phyloP scores from a whole-genome alignment of 371 early-diverging fungal genomes.

The Chytridium lagenaria region DNA sequence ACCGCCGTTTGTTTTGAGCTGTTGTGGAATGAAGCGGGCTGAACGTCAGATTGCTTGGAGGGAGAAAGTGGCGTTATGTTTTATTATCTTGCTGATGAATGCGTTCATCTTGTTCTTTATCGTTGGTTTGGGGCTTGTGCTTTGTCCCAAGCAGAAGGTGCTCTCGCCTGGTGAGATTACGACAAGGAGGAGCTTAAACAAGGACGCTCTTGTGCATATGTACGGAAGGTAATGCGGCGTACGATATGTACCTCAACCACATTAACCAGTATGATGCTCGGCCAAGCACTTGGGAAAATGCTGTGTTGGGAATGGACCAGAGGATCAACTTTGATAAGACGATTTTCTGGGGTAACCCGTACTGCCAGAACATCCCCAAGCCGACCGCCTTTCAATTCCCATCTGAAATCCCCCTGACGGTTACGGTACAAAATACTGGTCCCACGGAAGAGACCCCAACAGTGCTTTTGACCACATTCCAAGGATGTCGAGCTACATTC shows the following conservation, averaged over 20 bases:
- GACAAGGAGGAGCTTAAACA: conserved; percentile 23
- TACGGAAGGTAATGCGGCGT: conserved; percentile 51
- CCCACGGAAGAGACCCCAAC: conserved; percentile 23
- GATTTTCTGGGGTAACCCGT: conserved; percentile 33
- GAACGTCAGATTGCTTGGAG: conserved; percentile 95
- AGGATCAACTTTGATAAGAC: conserved; percentile 45
- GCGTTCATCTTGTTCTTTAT: conserved; percentile 88
- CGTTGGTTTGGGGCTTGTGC: conserved; percentile 80
- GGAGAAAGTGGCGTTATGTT: conserved; percentile 92
- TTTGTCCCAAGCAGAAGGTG: conserved; percentile 86
- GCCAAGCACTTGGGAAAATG: conserved; percentile 36
- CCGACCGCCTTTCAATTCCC: conserved; percentile 23
- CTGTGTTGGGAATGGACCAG: conserved; percentile 50
- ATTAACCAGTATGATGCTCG: not conserved
- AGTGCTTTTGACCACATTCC: conserved; percentile 30
- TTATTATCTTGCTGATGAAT: conserved; percentile 83
- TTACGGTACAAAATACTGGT: conserved; percentile 22
- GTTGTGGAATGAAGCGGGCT: conserved; percentile 78
- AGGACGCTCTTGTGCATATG: conserved; percentile 46
- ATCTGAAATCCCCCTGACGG: conserved; percentile 12
- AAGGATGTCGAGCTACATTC: conserved; percentile 19
- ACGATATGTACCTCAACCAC: conserved; percentile 29
- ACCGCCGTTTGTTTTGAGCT: conserved; percentile 69
- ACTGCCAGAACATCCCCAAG: conserved; percentile 39
- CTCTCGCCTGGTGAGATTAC: conserved; percentile 60